Percentiles rank a stretch among this genome's conserved stretches.
These are phyloP conservation scores for Neonectria faginata DNA, from an alignment of 2,329 filamentous ascomycete species.

Conservation along the genomic window DNA sequence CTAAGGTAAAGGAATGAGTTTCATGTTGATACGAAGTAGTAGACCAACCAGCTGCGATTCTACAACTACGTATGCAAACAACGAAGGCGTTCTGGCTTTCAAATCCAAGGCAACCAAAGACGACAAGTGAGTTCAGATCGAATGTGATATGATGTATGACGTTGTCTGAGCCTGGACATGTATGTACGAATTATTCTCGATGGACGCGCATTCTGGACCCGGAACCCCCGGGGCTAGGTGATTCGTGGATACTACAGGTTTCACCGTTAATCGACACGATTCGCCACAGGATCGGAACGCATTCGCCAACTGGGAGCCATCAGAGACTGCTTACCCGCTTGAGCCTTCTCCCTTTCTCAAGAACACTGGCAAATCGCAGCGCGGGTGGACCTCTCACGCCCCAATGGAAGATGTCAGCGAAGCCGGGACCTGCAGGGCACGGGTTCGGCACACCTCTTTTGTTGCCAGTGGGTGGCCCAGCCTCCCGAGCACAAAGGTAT, in stretches of 20 bases:
- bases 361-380: not conserved
- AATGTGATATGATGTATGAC: not conserved
- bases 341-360: not conserved
- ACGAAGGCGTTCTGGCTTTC: no score
- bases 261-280: conserved; percentile 1
- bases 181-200: not conserved
- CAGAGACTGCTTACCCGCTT: not conserved
- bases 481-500: conserved; percentile 3
- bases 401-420: not conserved
- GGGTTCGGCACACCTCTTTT: conserved; percentile 11
- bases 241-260: not conserved
- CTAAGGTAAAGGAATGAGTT: not conserved
- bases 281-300: not conserved
- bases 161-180: not conserved
- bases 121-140: no score
- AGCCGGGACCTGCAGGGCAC: conserved; percentile 23
- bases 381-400: not conserved
- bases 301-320: conserved; percentile 3
- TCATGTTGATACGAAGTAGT: not conserved
- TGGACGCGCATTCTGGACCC: conserved; percentile 1
- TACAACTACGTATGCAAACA: not conserved
- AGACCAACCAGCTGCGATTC: not conserved
- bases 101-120: not conserved
- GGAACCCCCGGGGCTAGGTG: conserved; percentile 5
- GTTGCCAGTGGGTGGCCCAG: conserved; percentile 7